A percentile compares a stretch with the other conserved stretches of the same genome.
Conservation (phyloP, 2,329 filamentous ascomycete genomes). For the Botryotinia calthae region DNA sequence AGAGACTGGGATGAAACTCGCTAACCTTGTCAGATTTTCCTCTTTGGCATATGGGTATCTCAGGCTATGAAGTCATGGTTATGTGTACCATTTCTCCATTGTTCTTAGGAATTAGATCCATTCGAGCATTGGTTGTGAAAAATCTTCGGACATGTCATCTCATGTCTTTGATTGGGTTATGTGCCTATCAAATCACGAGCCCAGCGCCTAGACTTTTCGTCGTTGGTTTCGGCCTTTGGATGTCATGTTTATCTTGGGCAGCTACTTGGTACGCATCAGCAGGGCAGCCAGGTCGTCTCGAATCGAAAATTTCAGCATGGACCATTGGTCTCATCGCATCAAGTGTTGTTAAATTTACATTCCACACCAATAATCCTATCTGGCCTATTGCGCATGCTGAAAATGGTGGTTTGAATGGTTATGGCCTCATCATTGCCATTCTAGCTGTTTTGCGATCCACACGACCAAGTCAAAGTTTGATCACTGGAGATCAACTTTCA, state of each 20-base stretch:
- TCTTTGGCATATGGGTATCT: conserved; percentile 98
- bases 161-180: conserved; percentile 72
- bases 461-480: conserved; percentile 53
- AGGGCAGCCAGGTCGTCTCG: conserved; percentile 69
- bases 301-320: conserved; percentile 79
- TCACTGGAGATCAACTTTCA: conserved; percentile 41
- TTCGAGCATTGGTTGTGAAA: conserved; percentile 66
- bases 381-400: conserved; percentile 90
- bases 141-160: conserved; percentile 72
- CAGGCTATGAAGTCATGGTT: conserved; percentile 87
- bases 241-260: conserved; percentile 80
- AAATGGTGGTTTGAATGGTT: conserved; percentile 91
- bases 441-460: conserved; percentile 75
- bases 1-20: conserved; percentile 1
- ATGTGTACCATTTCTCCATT: conserved; percentile 81
- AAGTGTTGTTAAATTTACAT: conserved; percentile 87
- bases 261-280: conserved; percentile 79
- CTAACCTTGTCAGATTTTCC: conserved; percentile 68
- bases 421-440: conserved; percentile 72
- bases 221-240: conserved; percentile 75
- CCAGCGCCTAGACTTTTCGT: conserved; percentile 76
- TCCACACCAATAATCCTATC: conserved; percentile 90
- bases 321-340: conserved; percentile 79
- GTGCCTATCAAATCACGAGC: conserved; percentile 72
- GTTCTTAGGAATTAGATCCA: conserved; percentile 66